Conservation (phyloP, 768 basidiomycete species). For the Tulasnella sp. region DNA sequence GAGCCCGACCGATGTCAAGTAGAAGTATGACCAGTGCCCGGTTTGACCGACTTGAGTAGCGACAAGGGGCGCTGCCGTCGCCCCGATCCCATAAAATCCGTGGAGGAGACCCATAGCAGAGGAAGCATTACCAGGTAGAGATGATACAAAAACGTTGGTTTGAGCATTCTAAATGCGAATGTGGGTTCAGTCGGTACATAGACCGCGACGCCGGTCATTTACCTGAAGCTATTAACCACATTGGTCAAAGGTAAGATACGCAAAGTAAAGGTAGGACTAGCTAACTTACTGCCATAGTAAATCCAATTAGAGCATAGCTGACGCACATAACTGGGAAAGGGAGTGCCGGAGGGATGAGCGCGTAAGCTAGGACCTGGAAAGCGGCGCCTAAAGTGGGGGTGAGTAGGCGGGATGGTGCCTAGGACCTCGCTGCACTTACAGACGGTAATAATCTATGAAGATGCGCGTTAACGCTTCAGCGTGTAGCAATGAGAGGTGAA, state of each 20-base stretch:
- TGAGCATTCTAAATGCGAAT: constrained; percentile 42
- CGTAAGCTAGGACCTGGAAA: constrained; percentile 13
- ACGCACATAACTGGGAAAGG: constrained; percentile 37
- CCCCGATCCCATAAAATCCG: constrained; percentile 38
- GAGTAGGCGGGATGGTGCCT: background rate
- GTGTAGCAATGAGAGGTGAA: background rate
- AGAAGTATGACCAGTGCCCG: constrained; percentile 72
- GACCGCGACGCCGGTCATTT: background rate
- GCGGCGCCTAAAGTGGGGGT: background rate
- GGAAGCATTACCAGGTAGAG: constrained; percentile 40
- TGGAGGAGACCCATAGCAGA: constrained; percentile 45
- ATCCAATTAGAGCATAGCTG: constrained; percentile 43
- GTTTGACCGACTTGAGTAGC: constrained; percentile 74
- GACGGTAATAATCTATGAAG: background rate
- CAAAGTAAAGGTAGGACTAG: background rate
- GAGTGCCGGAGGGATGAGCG: background rate
- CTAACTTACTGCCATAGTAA: constrained; percentile 35
- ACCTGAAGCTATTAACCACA: constrained; percentile 14
- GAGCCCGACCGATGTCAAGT: constrained; percentile 62
- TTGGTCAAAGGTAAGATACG: background rate
- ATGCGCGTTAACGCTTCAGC: too few species aligned
- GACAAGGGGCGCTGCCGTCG: constrained; percentile 57
- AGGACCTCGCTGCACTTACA: background rate
- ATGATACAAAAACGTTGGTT: constrained; percentile 45
- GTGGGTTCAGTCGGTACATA: background rate